Conservation (phyloP, 345 rosid genomes). For the Raphanus raphanistrum region DNA sequence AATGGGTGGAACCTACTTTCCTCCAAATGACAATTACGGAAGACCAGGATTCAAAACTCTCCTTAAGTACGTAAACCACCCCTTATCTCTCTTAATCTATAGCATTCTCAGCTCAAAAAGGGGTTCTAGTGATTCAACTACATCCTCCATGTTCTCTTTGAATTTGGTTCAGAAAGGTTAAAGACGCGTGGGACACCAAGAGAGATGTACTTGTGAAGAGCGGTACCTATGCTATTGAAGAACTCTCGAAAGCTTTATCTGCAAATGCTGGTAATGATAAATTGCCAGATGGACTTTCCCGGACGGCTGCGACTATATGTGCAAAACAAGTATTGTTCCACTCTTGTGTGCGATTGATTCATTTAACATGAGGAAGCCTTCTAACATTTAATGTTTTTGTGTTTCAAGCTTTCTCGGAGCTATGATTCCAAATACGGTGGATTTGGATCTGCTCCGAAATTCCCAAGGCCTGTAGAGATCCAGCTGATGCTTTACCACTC, state of each 20-base stretch:
- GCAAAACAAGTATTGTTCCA: slow-evolving; percentile 71
- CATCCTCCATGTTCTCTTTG: background rate
- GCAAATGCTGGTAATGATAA: slow-evolving; percentile 59
- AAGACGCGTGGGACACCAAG: slow-evolving; percentile 74
- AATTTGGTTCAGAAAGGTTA: slow-evolving; percentile 65
- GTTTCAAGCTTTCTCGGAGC: slow-evolving; percentile 63
- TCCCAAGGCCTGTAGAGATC: slow-evolving; percentile 95
- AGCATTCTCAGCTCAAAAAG: background rate
- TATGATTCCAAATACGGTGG: slow-evolving; percentile 79
- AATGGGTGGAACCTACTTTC: slow-evolving; percentile 98
- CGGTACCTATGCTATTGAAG: slow-evolving; percentile 81
- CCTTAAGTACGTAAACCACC: slow-evolving; percentile 48
- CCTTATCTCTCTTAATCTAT: slow-evolving; percentile 4
- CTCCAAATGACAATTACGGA: slow-evolving; percentile 84
- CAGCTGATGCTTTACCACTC: slow-evolving; percentile 82
- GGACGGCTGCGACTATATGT: slow-evolving; percentile 55
- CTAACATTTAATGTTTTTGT: slow-evolving; percentile 27
- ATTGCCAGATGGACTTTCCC: slow-evolving; percentile 64
- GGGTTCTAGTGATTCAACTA: background rate
- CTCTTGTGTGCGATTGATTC: background rate
- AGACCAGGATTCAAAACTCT: slow-evolving; percentile 92
- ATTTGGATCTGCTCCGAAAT: slow-evolving; percentile 95
- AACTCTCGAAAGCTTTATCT: slow-evolving; percentile 82
- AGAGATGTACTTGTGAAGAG: slow-evolving; percentile 70
- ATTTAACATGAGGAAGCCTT: background rate